Evolutionary conservation across 73 alveolate genomes (phyloP).

Genomic region (Paramecium pentaurelia): DNA sequence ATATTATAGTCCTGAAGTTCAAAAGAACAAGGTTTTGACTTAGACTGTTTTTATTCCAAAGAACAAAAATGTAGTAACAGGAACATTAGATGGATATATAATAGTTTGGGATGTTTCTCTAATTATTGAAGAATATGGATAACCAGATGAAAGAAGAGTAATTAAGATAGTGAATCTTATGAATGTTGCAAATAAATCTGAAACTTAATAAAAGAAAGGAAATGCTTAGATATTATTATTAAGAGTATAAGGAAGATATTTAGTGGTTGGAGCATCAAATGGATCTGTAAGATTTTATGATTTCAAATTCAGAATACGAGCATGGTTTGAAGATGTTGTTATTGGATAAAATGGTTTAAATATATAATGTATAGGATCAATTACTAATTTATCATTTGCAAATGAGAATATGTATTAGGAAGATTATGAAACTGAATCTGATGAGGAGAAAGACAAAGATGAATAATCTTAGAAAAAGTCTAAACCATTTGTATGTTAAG

Average conservation of each 20-base stretch:
- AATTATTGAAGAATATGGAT: constrained; percentile 93
- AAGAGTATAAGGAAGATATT: constrained; percentile 89
- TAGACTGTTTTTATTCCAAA: constrained; percentile 92
- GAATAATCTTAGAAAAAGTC: constrained; percentile 62
- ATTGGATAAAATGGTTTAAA: constrained; percentile 40
- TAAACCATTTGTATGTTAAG: constrained; percentile 83
- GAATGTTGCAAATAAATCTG: constrained; percentile 76
- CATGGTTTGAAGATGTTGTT: constrained; percentile 96
- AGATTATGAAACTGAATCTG: constrained; percentile 23
- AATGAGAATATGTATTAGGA: constrained; percentile 67
- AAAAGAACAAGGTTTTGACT: constrained; percentile 76
- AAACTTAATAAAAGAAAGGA: constrained; percentile 79
- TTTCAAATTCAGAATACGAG: constrained; percentile 89
- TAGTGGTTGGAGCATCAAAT: constrained; percentile 94
- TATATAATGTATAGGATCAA: constrained; percentile 23
- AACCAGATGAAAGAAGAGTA: constrained; percentile 93
- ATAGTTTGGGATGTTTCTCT: constrained; percentile 97
- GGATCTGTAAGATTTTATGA: constrained; percentile 97
- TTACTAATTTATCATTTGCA: constrained; percentile 91
- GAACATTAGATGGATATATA: constrained; percentile 93
- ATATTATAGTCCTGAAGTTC: constrained; percentile 73
- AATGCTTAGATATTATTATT: constrained; percentile 84
- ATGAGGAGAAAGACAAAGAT: constrained; percentile 58
- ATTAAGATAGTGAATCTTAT: constrained; percentile 90
- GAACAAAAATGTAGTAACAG: constrained; percentile 91